A percentile compares a stretch with the other conserved stretches of the same genome.
phyloP scores from a whole-genome alignment of 257 asterid genomes.

The Rehmannia glutinosa region DNA sequence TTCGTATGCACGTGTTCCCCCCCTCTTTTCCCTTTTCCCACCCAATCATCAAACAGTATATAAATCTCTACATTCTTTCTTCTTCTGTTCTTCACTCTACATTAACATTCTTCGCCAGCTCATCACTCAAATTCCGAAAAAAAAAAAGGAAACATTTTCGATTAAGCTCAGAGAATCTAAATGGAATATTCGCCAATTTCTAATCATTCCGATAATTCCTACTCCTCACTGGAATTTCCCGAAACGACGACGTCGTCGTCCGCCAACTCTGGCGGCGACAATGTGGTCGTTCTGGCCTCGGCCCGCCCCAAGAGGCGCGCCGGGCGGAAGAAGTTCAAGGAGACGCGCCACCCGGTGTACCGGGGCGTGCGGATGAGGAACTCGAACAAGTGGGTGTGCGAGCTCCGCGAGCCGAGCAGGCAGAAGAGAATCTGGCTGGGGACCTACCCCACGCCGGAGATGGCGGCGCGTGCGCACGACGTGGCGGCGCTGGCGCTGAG shows the following conservation, averaged over 20 bases:
- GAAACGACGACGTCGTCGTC: neutral
- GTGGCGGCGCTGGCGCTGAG: constrained; percentile 72
- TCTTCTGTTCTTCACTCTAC: no score
- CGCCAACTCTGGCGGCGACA: constrained; percentile 22
- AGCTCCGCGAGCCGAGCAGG: constrained; percentile 50
- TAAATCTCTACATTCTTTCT: neutral
- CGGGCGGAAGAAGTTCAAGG: constrained; percentile 47
- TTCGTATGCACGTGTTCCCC: neutral
- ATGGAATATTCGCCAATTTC: constrained; percentile 15
- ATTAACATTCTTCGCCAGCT: no score
- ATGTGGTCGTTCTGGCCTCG: constrained; percentile 28
- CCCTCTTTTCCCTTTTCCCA: no score
- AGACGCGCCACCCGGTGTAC: constrained; percentile 56
- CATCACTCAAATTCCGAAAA: neutral
- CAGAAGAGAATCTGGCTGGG: constrained; percentile 78
- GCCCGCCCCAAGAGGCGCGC: constrained; percentile 36
- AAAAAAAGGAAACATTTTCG: neutral
- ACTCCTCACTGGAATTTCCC: neutral
- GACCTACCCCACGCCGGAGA: constrained; percentile 69
- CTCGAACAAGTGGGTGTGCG: constrained; percentile 47
- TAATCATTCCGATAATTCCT: no score
- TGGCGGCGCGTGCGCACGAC: constrained; percentile 87
- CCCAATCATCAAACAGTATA: neutral
- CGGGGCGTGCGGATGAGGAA: constrained; percentile 45
- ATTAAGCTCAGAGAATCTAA: neutral